A percentile compares a stretch with the other conserved stretches of the same genome.
These are phyloP conservation scores for Fusarium lateritium DNA, from an alignment of 2,329 filamentous ascomycete genomes.

Conservation along the genomic window DNA sequence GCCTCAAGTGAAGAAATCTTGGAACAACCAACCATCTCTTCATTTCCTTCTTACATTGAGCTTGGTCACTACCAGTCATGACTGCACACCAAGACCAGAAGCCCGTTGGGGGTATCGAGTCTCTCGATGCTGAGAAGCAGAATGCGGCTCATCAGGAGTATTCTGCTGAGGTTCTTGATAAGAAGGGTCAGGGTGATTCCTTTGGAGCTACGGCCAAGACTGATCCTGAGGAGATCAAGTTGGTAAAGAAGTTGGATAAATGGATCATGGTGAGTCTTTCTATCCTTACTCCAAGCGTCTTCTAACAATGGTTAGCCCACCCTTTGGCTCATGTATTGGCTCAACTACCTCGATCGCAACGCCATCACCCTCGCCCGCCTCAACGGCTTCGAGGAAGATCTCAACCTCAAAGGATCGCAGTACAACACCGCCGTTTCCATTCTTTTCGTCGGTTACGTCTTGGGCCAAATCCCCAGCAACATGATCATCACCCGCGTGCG, in stretches of 20 bases:
- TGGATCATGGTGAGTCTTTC: conserved; percentile 34
- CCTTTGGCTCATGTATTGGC: conserved; percentile 59
- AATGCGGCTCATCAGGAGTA: conserved; percentile 37
- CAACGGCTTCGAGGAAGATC: conserved; percentile 67
- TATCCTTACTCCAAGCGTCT: no score
- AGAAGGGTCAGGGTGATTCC: conserved; percentile 39
- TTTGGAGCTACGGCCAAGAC: conserved; percentile 42
- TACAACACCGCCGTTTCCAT: conserved; percentile 56
- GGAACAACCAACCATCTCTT: background rate
- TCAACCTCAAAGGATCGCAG: conserved; percentile 60
- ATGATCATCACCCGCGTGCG: conserved; percentile 59
- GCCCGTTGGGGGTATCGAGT: conserved; percentile 7
- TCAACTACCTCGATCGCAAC: conserved; percentile 64
- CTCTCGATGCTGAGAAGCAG: conserved; percentile 40
- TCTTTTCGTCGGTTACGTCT: conserved; percentile 56
- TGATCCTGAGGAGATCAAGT: conserved; percentile 40
- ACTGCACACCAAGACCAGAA: conserved; percentile 19
- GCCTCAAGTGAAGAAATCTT: background rate
- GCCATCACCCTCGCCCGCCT: conserved; percentile 71
- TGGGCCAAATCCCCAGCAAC: conserved; percentile 57
- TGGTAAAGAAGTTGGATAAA: conserved; percentile 40
- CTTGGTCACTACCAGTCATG: conserved; percentile 19
- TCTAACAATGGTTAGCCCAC: conserved; percentile 48
- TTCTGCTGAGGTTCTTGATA: conserved; percentile 38
- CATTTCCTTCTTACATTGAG: background rate